phyloP scores from a whole-genome alignment of 805 yeast species.

The Starmerella cellae region DNA sequence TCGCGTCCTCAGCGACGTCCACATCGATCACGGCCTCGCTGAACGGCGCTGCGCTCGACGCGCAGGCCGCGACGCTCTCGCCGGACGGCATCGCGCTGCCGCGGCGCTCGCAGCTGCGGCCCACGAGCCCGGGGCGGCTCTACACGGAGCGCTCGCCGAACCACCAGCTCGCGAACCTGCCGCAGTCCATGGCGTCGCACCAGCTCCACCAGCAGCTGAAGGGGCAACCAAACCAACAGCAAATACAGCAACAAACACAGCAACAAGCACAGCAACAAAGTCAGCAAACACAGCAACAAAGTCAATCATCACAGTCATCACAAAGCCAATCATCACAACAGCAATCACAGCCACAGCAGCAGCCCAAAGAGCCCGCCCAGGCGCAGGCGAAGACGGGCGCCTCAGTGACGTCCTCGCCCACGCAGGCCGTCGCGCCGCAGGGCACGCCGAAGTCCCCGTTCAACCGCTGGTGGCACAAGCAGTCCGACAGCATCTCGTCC shows the following conservation, averaged over 20 bases:
- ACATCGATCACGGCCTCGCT: background rate
- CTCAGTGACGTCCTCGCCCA: slow-evolving; percentile 3
- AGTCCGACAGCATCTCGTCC: slow-evolving; percentile 2
- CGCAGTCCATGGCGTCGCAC: too few species aligned
- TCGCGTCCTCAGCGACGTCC: background rate
- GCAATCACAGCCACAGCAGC: too few species aligned
- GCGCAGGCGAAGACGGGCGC: background rate
- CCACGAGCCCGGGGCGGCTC: slow-evolving; percentile 12
- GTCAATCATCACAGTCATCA: background rate
- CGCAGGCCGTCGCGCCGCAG: slow-evolving; percentile 10
- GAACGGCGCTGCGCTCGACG: background rate
- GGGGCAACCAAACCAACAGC: too few species aligned
- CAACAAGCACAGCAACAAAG: background rate
- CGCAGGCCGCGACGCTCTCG: background rate
- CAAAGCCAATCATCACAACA: too few species aligned
- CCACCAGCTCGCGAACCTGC: background rate
- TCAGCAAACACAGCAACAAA: background rate
- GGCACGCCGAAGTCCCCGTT: slow-evolving; percentile 9
- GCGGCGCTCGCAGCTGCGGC: slow-evolving; percentile 15
- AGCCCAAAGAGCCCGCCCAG: background rate
- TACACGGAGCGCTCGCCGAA: slow-evolving; percentile 2
- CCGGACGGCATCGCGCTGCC: slow-evolving; percentile 9
- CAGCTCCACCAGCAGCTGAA: too few species aligned
- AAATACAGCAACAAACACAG: too few species aligned
- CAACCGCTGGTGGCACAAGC: slow-evolving; percentile 7